These are phyloP conservation scores for Escovopsis sp. DNA, from an alignment of 2,329 filamentous ascomycete species.

Conservation along the genomic window DNA sequence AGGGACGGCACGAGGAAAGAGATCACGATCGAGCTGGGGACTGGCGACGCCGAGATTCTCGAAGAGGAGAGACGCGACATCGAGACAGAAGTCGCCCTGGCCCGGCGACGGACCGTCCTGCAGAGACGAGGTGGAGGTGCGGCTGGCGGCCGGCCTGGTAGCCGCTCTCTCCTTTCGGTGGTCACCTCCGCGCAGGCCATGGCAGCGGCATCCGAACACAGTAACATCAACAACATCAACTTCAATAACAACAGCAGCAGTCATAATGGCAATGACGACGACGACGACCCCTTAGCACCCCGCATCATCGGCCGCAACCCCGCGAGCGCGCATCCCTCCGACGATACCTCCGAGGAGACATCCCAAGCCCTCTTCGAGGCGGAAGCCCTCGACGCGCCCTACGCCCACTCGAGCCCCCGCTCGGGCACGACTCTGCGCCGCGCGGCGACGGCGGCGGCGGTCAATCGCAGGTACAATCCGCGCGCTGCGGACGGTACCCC, in stretches of 20 bases:
- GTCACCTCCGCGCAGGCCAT: conserved; percentile 23
- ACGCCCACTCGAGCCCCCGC: conserved; percentile 56
- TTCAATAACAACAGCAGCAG: conserved; percentile 31
- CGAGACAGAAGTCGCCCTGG: conserved; percentile 64
- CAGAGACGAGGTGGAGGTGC: conserved; percentile 30
- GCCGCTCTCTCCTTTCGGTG: conserved; percentile 32
- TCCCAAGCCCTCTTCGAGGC: conserved; percentile 36
- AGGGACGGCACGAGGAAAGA: conserved; percentile 39
- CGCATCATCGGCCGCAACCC: conserved; percentile 26
- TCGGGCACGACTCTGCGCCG: conserved; percentile 55
- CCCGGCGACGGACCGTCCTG: conserved; percentile 57
- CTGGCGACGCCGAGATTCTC: conserved; percentile 50
- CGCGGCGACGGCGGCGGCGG: conserved; percentile 61
- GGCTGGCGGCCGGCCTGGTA: conserved; percentile 18
- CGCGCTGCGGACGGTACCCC: conserved; percentile 35
- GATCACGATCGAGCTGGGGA: conserved; percentile 59
- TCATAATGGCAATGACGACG: conserved; percentile 24
- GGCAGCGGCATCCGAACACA: conserved; percentile 14
- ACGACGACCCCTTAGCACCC: conserved; percentile 36
- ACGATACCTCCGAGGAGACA: conserved; percentile 19
- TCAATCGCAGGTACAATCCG: conserved; percentile 52
- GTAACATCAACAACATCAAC: conserved; percentile 25
- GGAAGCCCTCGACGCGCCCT: conserved; percentile 53
- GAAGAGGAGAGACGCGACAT: conserved; percentile 61
- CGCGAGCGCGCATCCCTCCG: conserved; percentile 5